Base-by-base conservation (phyloP, 805 yeast species). In the Ogataea nonfermentans region DNA sequence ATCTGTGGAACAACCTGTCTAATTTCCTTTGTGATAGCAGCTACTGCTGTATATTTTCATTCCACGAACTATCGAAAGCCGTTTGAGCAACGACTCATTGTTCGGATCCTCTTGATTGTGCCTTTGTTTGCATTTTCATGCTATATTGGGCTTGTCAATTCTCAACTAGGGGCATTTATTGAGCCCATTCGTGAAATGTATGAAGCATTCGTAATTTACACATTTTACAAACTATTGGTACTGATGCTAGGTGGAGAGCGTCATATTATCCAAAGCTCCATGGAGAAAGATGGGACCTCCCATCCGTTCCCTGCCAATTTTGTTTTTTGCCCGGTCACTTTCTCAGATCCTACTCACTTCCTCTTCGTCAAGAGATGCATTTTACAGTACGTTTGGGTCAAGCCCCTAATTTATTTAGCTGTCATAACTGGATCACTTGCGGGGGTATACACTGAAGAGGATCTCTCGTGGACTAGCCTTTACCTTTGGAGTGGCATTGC, bases 131-230 rank as follows among this genome's bases (percentile, higher is more conserved):
- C 95, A 4, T 45, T 81, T 0, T 71, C 88, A 9, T 84, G 95
- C 55, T 84, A 76, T 53, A 51, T 74, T 3, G 72, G 79, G 51
- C 68, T 81, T 14, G 64, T 67, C 12, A 65, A 69, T 59, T 77
- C 69, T n/a, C 49, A 50, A 4, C 45, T 66, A 22, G 78, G 71
- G 34, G 65, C 60, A 40, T 67, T 68, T 41, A 50, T 88, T 3
- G 93, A 84, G 50, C 95, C 96, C 0, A 53, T 85, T 0, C 70
- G 93, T 31, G 99, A 93, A 58, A 77, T 91, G 1, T 93, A 93
- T 62, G 99, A 93, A 62, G 97, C 98, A 0, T 87, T 93, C 63
- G 96, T 90, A 24, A 85, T 93, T 24, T 93, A 93, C 62, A 88
- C 96, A 2, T 93, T 93, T 59, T 91, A 86, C 67, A 75, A 91